phyloP scores from a whole-genome alignment of 208 protist genomes.

The Entamoeba moshkovskii region DNA sequence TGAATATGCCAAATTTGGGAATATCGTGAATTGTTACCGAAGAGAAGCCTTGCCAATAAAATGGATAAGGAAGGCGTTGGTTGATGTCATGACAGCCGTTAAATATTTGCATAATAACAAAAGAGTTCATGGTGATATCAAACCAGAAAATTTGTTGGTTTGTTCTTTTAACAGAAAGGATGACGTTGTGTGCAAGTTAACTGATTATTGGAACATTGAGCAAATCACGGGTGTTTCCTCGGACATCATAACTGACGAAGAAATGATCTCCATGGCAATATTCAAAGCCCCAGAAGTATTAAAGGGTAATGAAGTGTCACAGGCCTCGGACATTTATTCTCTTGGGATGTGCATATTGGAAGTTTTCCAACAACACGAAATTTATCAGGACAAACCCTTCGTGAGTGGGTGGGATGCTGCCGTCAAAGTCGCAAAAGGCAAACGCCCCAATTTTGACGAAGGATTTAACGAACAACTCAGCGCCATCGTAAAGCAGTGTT shows the following conservation, averaged over 20 bases:
- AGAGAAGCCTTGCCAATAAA: background rate
- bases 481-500: background rate
- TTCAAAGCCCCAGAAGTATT: background rate
- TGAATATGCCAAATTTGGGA: slow-evolving; percentile 56
- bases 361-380: background rate
- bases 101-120: background rate
- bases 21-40: slow-evolving; percentile 53
- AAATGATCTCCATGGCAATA: background rate
- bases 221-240: background rate
- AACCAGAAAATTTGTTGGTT: background rate
- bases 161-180: background rate
- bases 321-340: background rate
- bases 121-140: background rate
- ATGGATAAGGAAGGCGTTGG: background rate
- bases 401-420: background rate
- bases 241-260: background rate
- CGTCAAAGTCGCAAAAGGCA: background rate
- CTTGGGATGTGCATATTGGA: background rate
- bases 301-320: background rate
- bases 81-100: background rate
- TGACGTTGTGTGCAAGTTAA: background rate
- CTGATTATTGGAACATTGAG: background rate
- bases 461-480: background rate
- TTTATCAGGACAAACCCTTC: background rate
- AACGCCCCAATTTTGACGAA: background rate